Evolutionary conservation across 2,329 filamentous ascomycete species (phyloP).

Genomic region (Venturia aucupariae): DNA sequence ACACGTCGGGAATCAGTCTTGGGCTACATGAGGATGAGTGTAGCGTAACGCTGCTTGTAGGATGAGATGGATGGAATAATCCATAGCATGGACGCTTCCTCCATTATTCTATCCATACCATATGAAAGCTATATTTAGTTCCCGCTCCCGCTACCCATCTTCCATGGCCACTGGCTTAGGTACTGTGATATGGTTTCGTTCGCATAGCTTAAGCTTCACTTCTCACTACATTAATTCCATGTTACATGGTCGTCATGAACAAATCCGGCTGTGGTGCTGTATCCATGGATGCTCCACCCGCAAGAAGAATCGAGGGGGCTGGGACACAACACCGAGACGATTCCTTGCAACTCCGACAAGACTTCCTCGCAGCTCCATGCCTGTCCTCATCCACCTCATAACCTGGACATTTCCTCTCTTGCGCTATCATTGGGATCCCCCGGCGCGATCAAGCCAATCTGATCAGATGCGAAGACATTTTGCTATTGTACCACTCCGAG

Average conservation of each 20-base stretch:
- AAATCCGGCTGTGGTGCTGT: not conserved
- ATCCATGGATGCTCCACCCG: too few relatives aligned
- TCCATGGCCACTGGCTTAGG: too few relatives aligned
- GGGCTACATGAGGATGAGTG: not conserved
- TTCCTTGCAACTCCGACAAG: not conserved
- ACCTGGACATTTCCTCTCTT: not conserved
- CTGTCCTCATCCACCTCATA: not conserved
- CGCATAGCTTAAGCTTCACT: too few relatives aligned
- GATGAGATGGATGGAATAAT: too few relatives aligned
- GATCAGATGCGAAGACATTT: not conserved
- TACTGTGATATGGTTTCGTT: too few relatives aligned
- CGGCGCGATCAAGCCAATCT: not conserved
- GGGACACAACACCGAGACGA: not conserved
- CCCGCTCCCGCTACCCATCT: not conserved
- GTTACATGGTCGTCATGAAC: too few relatives aligned
- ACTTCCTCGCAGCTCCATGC: not conserved
- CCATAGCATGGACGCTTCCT: too few relatives aligned
- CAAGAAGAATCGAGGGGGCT: slow-evolving; percentile 1
- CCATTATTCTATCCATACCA: too few relatives aligned
- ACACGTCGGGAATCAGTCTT: not conserved
- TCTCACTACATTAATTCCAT: too few relatives aligned
- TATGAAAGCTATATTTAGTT: not conserved
- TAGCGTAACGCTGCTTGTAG: too few relatives aligned
- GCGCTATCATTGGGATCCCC: not conserved
- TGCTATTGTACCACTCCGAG: not conserved